Conservation (phyloP, 192 early-diverging fungal genomes). For the Podila epigama region DNA sequence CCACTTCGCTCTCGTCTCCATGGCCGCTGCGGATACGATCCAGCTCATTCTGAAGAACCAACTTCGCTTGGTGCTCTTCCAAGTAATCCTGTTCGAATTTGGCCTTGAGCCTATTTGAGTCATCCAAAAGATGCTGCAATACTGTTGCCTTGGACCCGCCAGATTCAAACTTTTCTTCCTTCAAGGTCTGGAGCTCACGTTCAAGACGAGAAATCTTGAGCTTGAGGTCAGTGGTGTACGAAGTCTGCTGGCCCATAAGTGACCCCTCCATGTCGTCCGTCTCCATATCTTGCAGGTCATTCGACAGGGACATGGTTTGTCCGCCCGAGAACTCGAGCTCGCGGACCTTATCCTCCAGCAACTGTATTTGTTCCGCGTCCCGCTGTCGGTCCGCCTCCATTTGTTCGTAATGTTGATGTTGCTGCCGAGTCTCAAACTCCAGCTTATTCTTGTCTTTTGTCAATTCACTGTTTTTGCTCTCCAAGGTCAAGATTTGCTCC, state of each 20-base stretch:
- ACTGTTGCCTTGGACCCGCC: conserved; percentile 50
- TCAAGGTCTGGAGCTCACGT: conserved; percentile 44
- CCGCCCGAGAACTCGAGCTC: conserved; percentile 81
- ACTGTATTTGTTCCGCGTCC: conserved; percentile 78
- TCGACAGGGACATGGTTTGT: conserved; percentile 18
- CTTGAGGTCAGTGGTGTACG: conserved; percentile 32
- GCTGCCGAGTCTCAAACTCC: conserved; percentile 73
- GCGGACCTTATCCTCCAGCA: conserved; percentile 79
- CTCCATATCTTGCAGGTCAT: conserved; percentile 27
- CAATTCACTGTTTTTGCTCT: conserved; percentile 71
- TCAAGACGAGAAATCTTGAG: conserved; percentile 21
- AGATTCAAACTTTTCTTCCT: conserved; percentile 35
- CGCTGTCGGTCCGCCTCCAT: conserved; percentile 68
- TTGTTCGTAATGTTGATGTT: conserved; percentile 66
- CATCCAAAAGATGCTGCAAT: conserved; percentile 68
- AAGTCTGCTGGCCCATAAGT: conserved; percentile 36
- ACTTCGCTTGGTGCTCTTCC: conserved; percentile 57
- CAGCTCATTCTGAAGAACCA: conserved; percentile 51
- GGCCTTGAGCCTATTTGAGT: conserved; percentile 62
- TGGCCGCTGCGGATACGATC: conserved; percentile 35
- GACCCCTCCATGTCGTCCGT: conserved; percentile 39
- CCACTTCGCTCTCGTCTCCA: conserved; percentile 28
- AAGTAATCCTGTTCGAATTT: conserved; percentile 72
- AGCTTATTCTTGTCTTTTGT: conserved; percentile 75
- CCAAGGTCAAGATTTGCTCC: conserved; percentile 79